Evolutionary conservation across 495 filamentous ascomycete genomes (phyloP).

Genomic region (Clavariopsis aquatica): DNA sequence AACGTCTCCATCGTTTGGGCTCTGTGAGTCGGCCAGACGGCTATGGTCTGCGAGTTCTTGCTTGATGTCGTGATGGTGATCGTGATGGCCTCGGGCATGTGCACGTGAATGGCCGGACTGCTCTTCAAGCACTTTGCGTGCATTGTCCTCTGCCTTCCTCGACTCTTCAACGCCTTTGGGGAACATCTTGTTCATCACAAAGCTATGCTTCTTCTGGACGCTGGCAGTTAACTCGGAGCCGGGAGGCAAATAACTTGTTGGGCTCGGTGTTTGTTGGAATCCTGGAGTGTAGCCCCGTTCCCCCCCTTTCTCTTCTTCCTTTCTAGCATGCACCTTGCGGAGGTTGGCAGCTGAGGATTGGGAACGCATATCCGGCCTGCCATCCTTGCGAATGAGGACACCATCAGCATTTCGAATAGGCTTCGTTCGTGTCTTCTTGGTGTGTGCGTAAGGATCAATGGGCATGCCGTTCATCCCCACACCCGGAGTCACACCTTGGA

Average conservation of each 20-base stretch:
- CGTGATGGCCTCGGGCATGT: constrained; percentile 8
- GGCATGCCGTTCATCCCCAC: constrained; percentile 8
- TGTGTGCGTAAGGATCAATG: constrained; percentile 41
- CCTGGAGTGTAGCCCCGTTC: constrained; percentile 23
- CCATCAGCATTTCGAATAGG: constrained; percentile 48
- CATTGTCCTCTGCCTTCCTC: constrained; percentile 27
- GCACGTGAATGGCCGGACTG: constrained; percentile 11
- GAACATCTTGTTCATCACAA: constrained; percentile 34
- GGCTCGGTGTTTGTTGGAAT: constrained; percentile 23
- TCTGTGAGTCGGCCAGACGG: constrained; percentile 9
- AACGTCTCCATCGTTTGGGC: constrained; percentile 25
- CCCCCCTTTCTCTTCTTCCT: constrained; percentile 37
- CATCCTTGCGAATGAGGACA: constrained; percentile 49
- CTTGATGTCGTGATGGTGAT: constrained; percentile 28
- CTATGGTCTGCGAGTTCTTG: constrained; percentile 20
- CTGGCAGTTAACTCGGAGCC: constrained; percentile 21
- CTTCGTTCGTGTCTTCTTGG: constrained; percentile 47
- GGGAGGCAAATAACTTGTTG: neutral
- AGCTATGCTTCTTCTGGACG: constrained; percentile 28
- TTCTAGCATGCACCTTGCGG: constrained; percentile 47
- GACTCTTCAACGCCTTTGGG: constrained; percentile 24
- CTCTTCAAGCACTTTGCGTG: constrained; percentile 29
- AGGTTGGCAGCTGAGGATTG: constrained; percentile 47
- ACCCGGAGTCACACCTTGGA: constrained; percentile 33
- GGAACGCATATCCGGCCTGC: constrained; percentile 48